Percentiles rank a stretch among this genome's conserved stretches.
These are phyloP conservation scores for Cenococcum geophilum DNA, from an alignment of 495 filamentous ascomycete species.

Conservation along the genomic window DNA sequence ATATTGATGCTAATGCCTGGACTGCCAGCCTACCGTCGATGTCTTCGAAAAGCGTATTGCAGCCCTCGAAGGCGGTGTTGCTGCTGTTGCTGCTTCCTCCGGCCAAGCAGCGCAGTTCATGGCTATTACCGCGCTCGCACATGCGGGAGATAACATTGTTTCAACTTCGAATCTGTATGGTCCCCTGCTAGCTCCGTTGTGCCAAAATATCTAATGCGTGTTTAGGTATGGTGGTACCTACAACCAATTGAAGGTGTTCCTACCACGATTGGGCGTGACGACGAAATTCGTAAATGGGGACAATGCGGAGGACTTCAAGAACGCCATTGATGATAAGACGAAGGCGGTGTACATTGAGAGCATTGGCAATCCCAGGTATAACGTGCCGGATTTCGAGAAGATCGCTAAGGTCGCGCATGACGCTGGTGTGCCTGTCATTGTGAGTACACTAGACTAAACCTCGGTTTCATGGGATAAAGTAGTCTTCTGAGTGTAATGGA, in stretches of 20 bases:
- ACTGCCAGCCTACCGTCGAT: slow-evolving; percentile 76
- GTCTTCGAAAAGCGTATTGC: slow-evolving; percentile 97
- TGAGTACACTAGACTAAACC: slow-evolving; percentile 39
- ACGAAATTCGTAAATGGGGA: slow-evolving; percentile 90
- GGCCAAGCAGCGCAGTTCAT: slow-evolving; percentile 96
- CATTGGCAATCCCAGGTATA: slow-evolving; percentile 94
- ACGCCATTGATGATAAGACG: slow-evolving; percentile 87
- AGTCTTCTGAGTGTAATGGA: background rate
- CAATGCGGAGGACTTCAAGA: slow-evolving; percentile 71
- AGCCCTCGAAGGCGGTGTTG: slow-evolving; percentile 88
- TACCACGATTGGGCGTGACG: slow-evolving; percentile 77
- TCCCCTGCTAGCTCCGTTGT: background rate
- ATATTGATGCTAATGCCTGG: background rate
- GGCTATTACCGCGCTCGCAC: slow-evolving; percentile 75
- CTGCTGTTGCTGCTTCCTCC: slow-evolving; percentile 81
- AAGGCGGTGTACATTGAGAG: slow-evolving; percentile 95
- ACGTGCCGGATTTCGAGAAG: slow-evolving; percentile 52
- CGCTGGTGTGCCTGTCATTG: slow-evolving; percentile 58
- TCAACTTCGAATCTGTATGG: slow-evolving; percentile 76
- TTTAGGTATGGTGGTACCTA: slow-evolving; percentile 80
- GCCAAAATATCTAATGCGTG: background rate
- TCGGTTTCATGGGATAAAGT: background rate
- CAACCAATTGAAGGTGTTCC: slow-evolving; percentile 93
- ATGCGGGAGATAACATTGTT: slow-evolving; percentile 89
- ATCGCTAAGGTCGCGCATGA: slow-evolving; percentile 39